Conservation (phyloP, 768 basidiomycete species). For the Suillus plorans region DNA sequence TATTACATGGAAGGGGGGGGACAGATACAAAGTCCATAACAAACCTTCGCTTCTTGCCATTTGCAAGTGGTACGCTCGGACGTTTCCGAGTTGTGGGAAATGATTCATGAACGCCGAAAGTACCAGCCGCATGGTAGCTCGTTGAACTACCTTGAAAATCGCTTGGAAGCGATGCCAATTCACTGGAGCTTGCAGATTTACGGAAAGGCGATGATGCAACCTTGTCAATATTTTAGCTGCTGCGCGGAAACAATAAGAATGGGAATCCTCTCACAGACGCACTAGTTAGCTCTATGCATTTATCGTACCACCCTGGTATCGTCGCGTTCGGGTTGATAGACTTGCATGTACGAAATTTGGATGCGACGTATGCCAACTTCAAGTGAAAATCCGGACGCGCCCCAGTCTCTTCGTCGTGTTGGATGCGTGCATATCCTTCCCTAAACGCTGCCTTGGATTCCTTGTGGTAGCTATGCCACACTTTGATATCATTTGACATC, state of each 20-base stretch:
- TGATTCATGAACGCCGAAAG: background rate
- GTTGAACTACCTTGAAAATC: slow-evolving; percentile 12
- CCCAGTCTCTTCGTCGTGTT: slow-evolving; percentile 39
- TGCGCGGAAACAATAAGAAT: background rate
- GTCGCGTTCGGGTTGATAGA: slow-evolving; percentile 42
- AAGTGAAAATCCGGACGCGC: slow-evolving; percentile 28
- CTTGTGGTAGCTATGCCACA: slow-evolving; percentile 38
- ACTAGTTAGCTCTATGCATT: slow-evolving; percentile 18
- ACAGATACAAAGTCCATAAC: background rate
- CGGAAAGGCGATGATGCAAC: background rate
- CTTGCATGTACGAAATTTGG: slow-evolving; percentile 46
- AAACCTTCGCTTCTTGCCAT: background rate
- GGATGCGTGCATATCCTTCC: slow-evolving; percentile 11
- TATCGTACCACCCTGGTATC: slow-evolving; percentile 67
- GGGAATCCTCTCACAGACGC: slow-evolving; percentile 23
- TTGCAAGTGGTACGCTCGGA: background rate
- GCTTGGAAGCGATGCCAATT: slow-evolving; percentile 30
- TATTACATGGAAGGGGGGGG: background rate
- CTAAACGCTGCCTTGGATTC: slow-evolving; percentile 17
- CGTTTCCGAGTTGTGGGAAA: background rate
- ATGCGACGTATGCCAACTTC: slow-evolving; percentile 47
- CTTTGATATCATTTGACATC: slow-evolving; percentile 15
- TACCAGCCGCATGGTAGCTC: no score
- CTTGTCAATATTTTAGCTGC: background rate
- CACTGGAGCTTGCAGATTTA: slow-evolving; percentile 18